Evolutionary conservation across 768 basidiomycete genomes (phyloP), one percentile per base, ranked within the genome.

Genomic region (Dioszegia crocea): DNA sequence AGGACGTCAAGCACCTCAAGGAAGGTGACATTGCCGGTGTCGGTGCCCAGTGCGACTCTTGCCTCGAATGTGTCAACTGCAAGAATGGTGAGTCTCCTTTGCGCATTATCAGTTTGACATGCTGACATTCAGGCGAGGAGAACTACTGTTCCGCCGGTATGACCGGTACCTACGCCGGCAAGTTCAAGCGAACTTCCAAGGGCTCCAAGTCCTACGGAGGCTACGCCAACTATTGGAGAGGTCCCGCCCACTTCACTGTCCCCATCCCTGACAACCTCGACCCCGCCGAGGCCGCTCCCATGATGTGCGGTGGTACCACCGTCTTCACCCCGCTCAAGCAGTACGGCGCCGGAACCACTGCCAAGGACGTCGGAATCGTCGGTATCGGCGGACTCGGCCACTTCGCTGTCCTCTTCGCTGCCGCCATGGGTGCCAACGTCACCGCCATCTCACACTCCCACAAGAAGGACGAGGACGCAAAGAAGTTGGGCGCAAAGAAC

Each of bases 211-310:
- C 68, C 16, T 67, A 61, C 38, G 74, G 74, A 19, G 71, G 71
- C 11, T 75, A 72, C 57, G 74, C 74, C 30, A 64, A 73, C 59
- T 71, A 69, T 59, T 71, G 72, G 63, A 61, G 69, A 33, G 65
- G 63, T 59, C 72, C 59, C 41, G 62, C 62, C 47, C 70, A 70
- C 85, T 75, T 89, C 85, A 39, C 78, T 75, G 70, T 86, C 81
- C 57, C 88, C 65, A 36, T 86, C 83, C 87, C 86, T 84, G n/a
- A 86, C 73, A n/a, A 80, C 78, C 51, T 81, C 80, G 57, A 85
- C 77, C 68, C 79, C 77, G 36, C 70, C 10, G 30, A 63, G n/a
- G 74, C 74, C n/a, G 74, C 74, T 29, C 74, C 74, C 1, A 66
- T 73, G 61, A 56, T 75, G 31, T 75, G 74, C 50, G 74, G 65